Conservation (phyloP, 2,329 filamentous ascomycete species). For the Apiospora saccharicola region DNA sequence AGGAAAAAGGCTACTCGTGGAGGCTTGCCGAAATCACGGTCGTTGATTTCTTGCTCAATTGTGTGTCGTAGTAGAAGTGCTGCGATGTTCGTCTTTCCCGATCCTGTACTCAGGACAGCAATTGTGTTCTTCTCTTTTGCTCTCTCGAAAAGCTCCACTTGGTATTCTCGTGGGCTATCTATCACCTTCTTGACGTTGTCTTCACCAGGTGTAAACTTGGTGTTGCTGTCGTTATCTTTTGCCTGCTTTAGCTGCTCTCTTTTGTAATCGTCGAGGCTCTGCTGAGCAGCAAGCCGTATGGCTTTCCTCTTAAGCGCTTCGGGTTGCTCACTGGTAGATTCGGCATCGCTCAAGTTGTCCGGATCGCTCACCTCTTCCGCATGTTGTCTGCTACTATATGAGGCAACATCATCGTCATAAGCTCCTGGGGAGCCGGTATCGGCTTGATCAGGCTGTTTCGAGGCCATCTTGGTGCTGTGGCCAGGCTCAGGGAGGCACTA, state of each 20-base stretch:
- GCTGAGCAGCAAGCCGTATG: background rate
- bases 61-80: slow-evolving; percentile 81
- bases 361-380: slow-evolving; percentile 2
- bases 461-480: background rate
- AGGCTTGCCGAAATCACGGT: slow-evolving; percentile 65
- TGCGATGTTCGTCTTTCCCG: slow-evolving; percentile 96
- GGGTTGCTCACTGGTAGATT: background rate
- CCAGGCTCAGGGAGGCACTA: background rate
- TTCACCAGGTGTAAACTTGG: slow-evolving; percentile 43
- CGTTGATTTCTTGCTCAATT: slow-evolving; percentile 78
- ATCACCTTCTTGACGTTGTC: slow-evolving; percentile 62
- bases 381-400: background rate
- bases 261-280: background rate
- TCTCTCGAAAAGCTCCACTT: slow-evolving; percentile 87
- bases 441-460: background rate
- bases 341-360: background rate
- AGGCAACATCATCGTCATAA: background rate
- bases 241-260: background rate
- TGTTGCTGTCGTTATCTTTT: background rate
- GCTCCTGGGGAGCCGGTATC: background rate
- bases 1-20: slow-evolving; percentile 84
- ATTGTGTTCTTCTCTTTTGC: slow-evolving; percentile 89
- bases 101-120: slow-evolving; percentile 75
- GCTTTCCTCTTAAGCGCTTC: slow-evolving; percentile 4
- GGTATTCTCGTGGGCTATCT: slow-evolving; percentile 84